A percentile compares a stretch with the other conserved stretches of the same genome.
These are phyloP conservation scores for Ceratobasidium sp. DNA, from an alignment of 1,284 basidiomycete species.

Conservation along the genomic window DNA sequence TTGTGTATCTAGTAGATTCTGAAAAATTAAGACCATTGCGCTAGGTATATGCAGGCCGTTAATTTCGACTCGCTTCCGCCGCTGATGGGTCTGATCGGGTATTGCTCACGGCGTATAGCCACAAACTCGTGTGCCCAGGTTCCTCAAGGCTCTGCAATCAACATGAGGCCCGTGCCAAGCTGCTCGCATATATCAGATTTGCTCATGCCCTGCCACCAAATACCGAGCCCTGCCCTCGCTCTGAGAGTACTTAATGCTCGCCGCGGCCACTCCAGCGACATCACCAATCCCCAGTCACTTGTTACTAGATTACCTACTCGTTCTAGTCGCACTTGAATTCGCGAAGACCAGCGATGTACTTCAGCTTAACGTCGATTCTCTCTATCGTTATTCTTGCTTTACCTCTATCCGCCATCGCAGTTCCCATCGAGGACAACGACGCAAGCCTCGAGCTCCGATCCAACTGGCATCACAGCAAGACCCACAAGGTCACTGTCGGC, in stretches of 20 bases:
- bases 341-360: background rate
- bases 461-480: slow-evolving; percentile 19
- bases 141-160: background rate
- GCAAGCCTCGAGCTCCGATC: slow-evolving; percentile 17
- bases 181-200: no score
- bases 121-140: background rate
- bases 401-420: background rate
- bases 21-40: background rate
- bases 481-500: slow-evolving; percentile 21
- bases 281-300: no score
- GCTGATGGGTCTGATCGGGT: background rate
- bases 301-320: no score
- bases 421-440: background rate
- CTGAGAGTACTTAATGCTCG: no score
- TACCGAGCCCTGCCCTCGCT: no score
- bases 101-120: background rate
- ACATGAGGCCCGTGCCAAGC: background rate
- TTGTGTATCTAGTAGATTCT: background rate
- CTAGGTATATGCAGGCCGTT: background rate
- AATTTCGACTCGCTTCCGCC: background rate
- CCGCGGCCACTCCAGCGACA: no score
- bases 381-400: background rate
- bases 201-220: no score
- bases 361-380: background rate
- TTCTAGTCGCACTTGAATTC: background rate